Evolutionary conservation across 306 rosid genomes (phyloP), one percentile per base, ranked within the genome.

Genomic region (Alnus glutinosa): DNA sequence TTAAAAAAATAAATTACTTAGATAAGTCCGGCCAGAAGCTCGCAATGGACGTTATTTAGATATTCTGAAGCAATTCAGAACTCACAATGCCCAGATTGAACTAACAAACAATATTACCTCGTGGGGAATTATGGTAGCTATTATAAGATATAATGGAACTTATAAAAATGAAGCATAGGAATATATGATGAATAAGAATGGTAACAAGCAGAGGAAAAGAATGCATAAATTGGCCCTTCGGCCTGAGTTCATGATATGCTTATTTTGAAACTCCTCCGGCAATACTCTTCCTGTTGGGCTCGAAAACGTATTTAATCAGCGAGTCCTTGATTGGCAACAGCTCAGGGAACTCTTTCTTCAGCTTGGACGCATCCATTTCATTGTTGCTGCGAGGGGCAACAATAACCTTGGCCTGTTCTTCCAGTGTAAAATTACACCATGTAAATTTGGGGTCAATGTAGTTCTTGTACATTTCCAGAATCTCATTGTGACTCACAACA

Each of bases 381-480:
- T 88, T 86, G 78, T 69, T 84, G 79, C 85, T 87, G 52, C 83
- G 86, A 76, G 88, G 61, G 67, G 87, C 79, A 49, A 84, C 79
- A 30, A 79, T 82, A 28, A 82, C 86, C 58, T 82, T 77, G 50
- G 83, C 85, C 16, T 90, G 86, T 84, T 86, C 81, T 71, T 84
- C 87, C 76, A 82, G 52, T 59, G 85, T 84, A 44, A 90, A 88
- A 54, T 88, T 86, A 52, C 55, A 70, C 94, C 92, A 90, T 78
- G 80, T 74, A 74, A 86, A 86, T 18, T 47, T 44, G 51, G 86
- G 90, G 55, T 88, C 84, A 74, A 88, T 79, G 84, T 84, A 90
- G 48, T 83, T 39, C 84, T 79, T 88, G 80, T 90, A 90, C 92
- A 90, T 86, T 79, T 90, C 91, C 66, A 90, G 83, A 76, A 90